These are phyloP conservation scores for Solanum hybrid DNA, from an alignment of 305 asterid genomes.

Conservation along the genomic window DNA sequence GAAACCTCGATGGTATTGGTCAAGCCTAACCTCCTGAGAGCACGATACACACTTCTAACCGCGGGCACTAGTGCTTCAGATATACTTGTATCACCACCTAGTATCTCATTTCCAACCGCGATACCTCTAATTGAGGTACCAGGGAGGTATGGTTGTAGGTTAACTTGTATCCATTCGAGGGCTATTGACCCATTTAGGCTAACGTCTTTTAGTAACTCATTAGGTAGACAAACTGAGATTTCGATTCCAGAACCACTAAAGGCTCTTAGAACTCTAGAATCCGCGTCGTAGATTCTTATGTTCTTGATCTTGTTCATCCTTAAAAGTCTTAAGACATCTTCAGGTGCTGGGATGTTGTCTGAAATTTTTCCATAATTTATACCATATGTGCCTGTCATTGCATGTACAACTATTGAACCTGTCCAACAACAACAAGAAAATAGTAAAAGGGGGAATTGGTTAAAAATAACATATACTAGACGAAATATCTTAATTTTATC, in stretches of 20 bases:
- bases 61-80: constrained; percentile 55
- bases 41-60: constrained; percentile 55
- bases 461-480: not conserved
- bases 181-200: constrained; percentile 52
- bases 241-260: constrained; percentile 79
- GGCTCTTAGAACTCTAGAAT: constrained; percentile 63
- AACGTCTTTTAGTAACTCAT: constrained; percentile 47
- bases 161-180: constrained; percentile 68
- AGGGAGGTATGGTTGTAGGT: constrained; percentile 68
- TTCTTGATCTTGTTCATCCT: constrained; percentile 79
- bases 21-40: constrained; percentile 44
- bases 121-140: constrained; percentile 68
- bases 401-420: constrained; percentile 24
- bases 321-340: constrained; percentile 56
- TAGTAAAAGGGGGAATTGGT: not conserved
- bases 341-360: constrained; percentile 80
- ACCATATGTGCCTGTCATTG: constrained; percentile 80
- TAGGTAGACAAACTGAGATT: constrained; percentile 68
- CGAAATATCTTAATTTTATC: not conserved
- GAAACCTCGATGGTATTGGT: constrained; percentile 45
- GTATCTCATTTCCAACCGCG: constrained; percentile 75
- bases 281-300: constrained; percentile 70
- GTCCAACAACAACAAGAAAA: constrained; percentile 17
- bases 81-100: constrained; percentile 48
- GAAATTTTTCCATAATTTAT: constrained; percentile 87